Conservation (phyloP, 2,329 filamentous ascomycete genomes). For the Arthrocladium fulminans region DNA sequence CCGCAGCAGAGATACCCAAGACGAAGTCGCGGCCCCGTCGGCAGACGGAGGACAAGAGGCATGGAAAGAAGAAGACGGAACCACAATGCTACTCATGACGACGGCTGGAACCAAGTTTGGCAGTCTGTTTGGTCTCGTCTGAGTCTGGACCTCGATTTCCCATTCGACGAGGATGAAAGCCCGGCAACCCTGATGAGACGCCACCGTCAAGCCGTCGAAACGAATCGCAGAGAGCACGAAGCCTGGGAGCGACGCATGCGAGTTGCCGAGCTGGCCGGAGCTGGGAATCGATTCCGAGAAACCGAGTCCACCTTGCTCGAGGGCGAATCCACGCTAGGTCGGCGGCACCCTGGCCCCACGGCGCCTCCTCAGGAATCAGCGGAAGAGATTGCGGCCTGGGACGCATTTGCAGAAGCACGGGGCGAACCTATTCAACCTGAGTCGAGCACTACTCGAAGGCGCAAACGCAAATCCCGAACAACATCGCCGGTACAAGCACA, state of each 20-base stretch:
- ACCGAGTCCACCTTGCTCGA: conserved; percentile 51
- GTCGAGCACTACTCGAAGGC: conserved; percentile 39
- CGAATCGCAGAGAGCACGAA: conserved; percentile 50
- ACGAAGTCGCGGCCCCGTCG: conserved; percentile 38
- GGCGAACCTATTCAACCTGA: conserved; percentile 49
- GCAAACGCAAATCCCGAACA: conserved; percentile 72
- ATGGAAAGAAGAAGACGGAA: conserved; percentile 35
- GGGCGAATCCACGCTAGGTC: conserved; percentile 30
- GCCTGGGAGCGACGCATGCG: conserved; percentile 78
- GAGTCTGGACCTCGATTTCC: conserved; percentile 73
- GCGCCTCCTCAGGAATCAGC: conserved; percentile 55
- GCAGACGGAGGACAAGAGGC: conserved; percentile 38
- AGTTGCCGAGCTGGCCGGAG: conserved; percentile 69
- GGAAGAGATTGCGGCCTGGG: conserved; percentile 81
- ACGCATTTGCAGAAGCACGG: conserved; percentile 76
- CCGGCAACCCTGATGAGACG: conserved; percentile 49
- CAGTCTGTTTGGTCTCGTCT: conserved; percentile 75
- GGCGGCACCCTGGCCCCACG: conserved; percentile 31
- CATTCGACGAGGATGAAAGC: conserved; percentile 66
- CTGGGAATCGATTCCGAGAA: conserved; percentile 61
- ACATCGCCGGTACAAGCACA: conserved; percentile 60
- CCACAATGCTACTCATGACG: conserved; percentile 35
- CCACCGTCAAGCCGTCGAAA: conserved; percentile 38
- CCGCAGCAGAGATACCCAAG: conserved; percentile 26
- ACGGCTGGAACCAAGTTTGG: conserved; percentile 73